phyloP scores from a whole-genome alignment of 2,329 filamentous ascomycete genomes.

The Endoconidiophora laricicola region DNA sequence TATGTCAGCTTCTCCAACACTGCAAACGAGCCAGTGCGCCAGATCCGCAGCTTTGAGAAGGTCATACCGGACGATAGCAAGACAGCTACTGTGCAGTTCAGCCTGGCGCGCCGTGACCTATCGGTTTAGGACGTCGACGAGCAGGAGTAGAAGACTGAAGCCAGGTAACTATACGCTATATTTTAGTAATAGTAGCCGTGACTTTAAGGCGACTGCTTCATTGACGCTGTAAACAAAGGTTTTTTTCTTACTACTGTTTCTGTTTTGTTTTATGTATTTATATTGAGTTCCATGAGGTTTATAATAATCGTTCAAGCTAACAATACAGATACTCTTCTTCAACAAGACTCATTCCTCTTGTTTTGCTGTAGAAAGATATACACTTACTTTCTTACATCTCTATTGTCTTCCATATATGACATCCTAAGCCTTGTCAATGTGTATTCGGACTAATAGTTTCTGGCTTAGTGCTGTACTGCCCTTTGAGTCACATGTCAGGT shows the following conservation, averaged over 20 bases:
- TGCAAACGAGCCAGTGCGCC: constrained; percentile 38
- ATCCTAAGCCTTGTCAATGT: background rate
- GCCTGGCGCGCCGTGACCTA: constrained; percentile 44
- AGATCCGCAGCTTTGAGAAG: constrained; percentile 52
- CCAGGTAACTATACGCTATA: constrained; percentile 27
- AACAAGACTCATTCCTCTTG: background rate
- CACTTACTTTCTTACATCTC: background rate
- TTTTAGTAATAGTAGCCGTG: constrained; percentile 32
- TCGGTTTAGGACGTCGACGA: constrained; percentile 46
- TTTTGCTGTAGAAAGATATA: background rate
- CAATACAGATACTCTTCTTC: too few relatives aligned
- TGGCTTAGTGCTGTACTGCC: too few relatives aligned
- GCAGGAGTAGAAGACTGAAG: constrained; percentile 42
- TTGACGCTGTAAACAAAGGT: background rate
- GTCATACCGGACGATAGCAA: constrained; percentile 29
- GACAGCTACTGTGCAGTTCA: constrained; percentile 30
- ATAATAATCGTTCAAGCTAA: too few relatives aligned
- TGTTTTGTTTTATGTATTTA: background rate
- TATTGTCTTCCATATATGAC: background rate
- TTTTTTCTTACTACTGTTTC: background rate
- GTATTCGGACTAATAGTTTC: too few relatives aligned
- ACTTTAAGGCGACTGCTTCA: constrained; percentile 16
- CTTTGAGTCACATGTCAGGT: too few relatives aligned
- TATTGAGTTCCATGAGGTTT: too few relatives aligned
- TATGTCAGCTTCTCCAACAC: constrained; percentile 31